These are phyloP conservation scores for Monosporascus sp. DNA, from an alignment of 2,329 filamentous ascomycete species.

Conservation along the genomic window DNA sequence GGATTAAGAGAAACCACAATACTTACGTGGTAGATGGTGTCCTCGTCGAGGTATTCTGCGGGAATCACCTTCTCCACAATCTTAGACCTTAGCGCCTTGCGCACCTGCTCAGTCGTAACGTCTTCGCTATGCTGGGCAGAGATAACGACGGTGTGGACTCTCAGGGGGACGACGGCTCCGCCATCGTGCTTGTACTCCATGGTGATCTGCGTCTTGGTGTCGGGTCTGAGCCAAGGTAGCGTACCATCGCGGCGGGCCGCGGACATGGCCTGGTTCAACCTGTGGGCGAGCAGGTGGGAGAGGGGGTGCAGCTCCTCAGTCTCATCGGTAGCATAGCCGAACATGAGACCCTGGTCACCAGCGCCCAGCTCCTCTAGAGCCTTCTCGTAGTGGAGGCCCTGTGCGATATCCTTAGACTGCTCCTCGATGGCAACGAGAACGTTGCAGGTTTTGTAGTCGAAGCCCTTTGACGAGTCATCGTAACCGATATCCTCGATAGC, in stretches of 20 bases:
- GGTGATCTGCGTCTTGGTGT: slow-evolving; percentile 99
- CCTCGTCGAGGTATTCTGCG: slow-evolving; percentile 82
- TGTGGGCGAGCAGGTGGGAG: slow-evolving; percentile 90
- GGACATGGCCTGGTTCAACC: slow-evolving; percentile 94
- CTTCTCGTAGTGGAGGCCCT: slow-evolving; percentile 97
- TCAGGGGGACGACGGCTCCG: slow-evolving; percentile 84
- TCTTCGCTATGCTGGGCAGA: slow-evolving; percentile 88
- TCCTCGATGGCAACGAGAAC: slow-evolving; percentile 98
- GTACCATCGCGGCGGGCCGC: slow-evolving; percentile 80
- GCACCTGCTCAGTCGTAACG: slow-evolving; percentile 85
- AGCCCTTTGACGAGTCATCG: slow-evolving; percentile 93
- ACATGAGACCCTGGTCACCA: slow-evolving; percentile 99
- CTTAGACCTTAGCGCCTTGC: slow-evolving; percentile 94
- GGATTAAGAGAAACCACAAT: neutral
- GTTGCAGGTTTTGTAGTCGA: slow-evolving; percentile 99
- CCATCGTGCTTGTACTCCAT: slow-evolving; percentile 97
- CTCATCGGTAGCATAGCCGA: slow-evolving; percentile 99
- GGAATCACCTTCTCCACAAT: slow-evolving; percentile 95
- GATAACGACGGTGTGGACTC: slow-evolving; percentile 95
- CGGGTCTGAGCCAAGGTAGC: slow-evolving; percentile 90
- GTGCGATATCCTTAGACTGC: slow-evolving; percentile 97
- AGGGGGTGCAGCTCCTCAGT: slow-evolving; percentile 95
- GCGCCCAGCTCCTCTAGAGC: slow-evolving; percentile 96
- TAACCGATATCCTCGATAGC: slow-evolving; percentile 99
- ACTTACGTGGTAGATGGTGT: slow-evolving; percentile 90